phyloP scores from a whole-genome alignment of 108 stramenopile genomes.

The Schizochytrium sp. region DNA sequence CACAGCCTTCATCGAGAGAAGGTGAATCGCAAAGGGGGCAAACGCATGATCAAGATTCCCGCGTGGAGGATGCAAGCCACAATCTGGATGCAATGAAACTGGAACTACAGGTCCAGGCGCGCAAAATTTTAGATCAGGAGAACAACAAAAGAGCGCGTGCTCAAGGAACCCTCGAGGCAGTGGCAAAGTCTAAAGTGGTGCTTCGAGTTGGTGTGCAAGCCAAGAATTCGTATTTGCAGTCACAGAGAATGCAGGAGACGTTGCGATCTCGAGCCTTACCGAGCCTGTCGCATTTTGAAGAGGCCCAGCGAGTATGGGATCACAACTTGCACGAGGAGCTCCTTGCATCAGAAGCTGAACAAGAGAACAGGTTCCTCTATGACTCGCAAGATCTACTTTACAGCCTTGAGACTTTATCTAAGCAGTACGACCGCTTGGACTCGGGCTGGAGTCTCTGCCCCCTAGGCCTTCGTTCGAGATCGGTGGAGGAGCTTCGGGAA shows the following conservation, averaged over 20 bases:
- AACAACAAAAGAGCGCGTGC: no score
- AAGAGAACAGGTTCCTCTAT: background rate
- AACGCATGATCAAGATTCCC: no score
- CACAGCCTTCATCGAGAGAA: no score
- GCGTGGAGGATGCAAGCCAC: no score
- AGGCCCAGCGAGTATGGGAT: conserved; percentile 4
- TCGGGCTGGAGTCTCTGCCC: conserved; percentile 5
- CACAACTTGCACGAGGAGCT: conserved; percentile 26
- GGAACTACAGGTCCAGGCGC: no score
- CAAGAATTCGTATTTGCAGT: background rate
- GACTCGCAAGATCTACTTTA: conserved; percentile 41
- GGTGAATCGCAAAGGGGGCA: no score
- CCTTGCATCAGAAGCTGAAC: background rate
- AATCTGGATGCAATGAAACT: no score
- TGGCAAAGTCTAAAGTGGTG: background rate
- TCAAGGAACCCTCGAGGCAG: no score
- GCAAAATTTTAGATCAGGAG: no score
- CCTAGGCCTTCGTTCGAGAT: conserved; percentile 6
- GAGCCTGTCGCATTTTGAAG: conserved; percentile 24
- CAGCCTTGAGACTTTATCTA: background rate
- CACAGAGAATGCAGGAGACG: background rate
- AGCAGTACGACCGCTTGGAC: background rate
- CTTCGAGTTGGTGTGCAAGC: conserved; percentile 12
- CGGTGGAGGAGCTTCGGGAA: conserved; percentile 25
- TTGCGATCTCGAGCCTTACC: background rate